phyloP scores from a whole-genome alignment of 108 stramenopile genomes.

The Tribonema minus region DNA sequence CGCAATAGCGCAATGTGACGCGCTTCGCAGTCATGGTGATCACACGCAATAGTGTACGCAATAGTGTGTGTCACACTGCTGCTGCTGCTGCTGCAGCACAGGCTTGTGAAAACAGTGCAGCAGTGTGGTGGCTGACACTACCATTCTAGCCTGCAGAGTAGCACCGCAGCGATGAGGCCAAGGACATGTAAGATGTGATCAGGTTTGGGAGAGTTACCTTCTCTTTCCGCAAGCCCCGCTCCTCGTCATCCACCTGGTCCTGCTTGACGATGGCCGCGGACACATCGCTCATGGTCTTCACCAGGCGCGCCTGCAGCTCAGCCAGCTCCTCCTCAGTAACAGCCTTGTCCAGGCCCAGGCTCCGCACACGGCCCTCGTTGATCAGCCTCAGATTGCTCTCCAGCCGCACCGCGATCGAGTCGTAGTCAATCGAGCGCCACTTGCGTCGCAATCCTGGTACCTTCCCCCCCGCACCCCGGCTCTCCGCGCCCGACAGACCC shows the following conservation, averaged over 20 bases:
- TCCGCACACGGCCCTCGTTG: constrained; percentile 8
- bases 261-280: not conserved
- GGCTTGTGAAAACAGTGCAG: no score
- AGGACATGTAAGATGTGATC: no score
- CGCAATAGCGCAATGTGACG: no score
- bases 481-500: not conserved
- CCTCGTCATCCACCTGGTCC: not conserved
- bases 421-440: constrained; percentile 42
- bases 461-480: not conserved
- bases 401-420: constrained; percentile 48
- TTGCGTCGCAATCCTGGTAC: no score
- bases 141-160: no score
- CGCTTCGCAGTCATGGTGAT: no score
- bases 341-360: not conserved
- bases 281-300: not conserved
- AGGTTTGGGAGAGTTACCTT: not conserved
- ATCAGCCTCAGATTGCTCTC: constrained; percentile 36
- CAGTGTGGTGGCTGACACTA: no score
- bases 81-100: no score
- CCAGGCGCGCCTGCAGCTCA: not conserved
- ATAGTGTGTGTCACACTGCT: no score
- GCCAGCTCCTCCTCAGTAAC: constrained; percentile 20
- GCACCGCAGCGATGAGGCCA: no score
- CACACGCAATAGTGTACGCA: no score
- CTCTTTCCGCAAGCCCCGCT: not conserved